phyloP scores from a whole-genome alignment of 169 alveolate genomes.

The Cryptosporidium baileyi region DNA sequence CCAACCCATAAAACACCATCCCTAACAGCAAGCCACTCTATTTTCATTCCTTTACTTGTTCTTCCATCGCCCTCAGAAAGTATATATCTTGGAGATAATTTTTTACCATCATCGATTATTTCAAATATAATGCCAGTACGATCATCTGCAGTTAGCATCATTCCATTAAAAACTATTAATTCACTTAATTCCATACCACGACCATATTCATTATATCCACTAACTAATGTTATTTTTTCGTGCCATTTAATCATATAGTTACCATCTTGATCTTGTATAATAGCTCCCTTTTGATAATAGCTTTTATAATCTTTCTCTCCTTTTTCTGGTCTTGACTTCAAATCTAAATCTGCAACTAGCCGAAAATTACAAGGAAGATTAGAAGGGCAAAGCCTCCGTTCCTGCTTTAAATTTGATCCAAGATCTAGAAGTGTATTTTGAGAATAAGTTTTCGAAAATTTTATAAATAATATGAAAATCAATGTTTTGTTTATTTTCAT shows the following conservation, averaged over 20 bases:
- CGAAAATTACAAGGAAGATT: constrained; percentile 30
- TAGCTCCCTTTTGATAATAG: constrained; percentile 18
- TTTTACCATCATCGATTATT: constrained; percentile 32
- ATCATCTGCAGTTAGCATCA: constrained; percentile 72
- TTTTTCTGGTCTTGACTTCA: constrained; percentile 29
- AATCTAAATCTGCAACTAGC: constrained; percentile 59
- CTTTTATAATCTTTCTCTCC: constrained; percentile 51
- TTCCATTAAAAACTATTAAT: constrained; percentile 66
- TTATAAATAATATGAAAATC: too few relatives aligned
- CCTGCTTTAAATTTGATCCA: neutral
- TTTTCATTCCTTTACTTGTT: constrained; percentile 74
- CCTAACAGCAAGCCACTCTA: constrained; percentile 73
- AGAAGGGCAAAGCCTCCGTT: neutral
- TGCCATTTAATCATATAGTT: constrained; percentile 16
- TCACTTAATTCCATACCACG: constrained; percentile 76
- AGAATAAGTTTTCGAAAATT: too few relatives aligned
- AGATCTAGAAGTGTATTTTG: constrained; percentile 2
- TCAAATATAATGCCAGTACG: constrained; percentile 76
- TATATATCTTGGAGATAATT: constrained; percentile 67
- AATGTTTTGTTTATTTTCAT: too few relatives aligned
- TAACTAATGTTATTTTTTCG: neutral
- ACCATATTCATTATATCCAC: constrained; percentile 73
- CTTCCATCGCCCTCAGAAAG: constrained; percentile 74
- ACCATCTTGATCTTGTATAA: constrained; percentile 16
- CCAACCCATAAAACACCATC: constrained; percentile 74